Base-by-base conservation (phyloP, 306 rosid genomes). In the Fragaria iinumae region DNA sequence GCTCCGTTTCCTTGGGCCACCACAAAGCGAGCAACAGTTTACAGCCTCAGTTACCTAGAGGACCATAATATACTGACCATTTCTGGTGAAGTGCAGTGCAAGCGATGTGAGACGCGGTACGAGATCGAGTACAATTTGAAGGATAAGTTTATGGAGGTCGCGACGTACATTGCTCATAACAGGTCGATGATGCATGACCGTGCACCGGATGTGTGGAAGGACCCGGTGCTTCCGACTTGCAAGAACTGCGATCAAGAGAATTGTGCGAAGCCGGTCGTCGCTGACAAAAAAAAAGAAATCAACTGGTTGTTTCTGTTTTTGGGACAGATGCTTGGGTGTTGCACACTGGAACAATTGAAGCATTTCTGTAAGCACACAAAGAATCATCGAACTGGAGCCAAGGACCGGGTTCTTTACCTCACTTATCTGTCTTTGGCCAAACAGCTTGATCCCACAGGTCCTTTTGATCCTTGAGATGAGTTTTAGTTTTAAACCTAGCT, bases 251-350 rank as follows among this genome's bases (percentile, higher is more conserved):
- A 59, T 0, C 59, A 69, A 1, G 85, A 84, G 11, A 83, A 84
- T 2, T 23, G 83, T 1, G 84, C 32, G 4, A 89, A 55, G 76
- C 94, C 94, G 0, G 5, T 93, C 0, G 34, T 89, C 0, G 60
- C 73, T 0, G 50, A 70, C 20, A 49, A 75, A 2, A 85, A 80
- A 77, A 79, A 74, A 20, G 5, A 8, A 0, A 89, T 93, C 38
- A 90, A 93, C 14, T 90, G 97, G 93, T 47, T 93, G 66, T 90
- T 90, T 73, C 68, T 93, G 73, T 76, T 90, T 2, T 21, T 89
- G 8, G 91, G 93, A 0, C 85, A 88, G 48, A 68, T 84, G 84
- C 59, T 93, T 6, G 89, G 91, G 0, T 72, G 71, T 11, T 88
- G 91, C 60, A 87, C 88, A 0, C 84, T 89, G 2, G 77, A 77